A percentile compares a stretch with the other conserved stretches of the same genome.
Conservation (phyloP, 1,139 yeast species). For the Kluyveromyces sp. region DNA sequence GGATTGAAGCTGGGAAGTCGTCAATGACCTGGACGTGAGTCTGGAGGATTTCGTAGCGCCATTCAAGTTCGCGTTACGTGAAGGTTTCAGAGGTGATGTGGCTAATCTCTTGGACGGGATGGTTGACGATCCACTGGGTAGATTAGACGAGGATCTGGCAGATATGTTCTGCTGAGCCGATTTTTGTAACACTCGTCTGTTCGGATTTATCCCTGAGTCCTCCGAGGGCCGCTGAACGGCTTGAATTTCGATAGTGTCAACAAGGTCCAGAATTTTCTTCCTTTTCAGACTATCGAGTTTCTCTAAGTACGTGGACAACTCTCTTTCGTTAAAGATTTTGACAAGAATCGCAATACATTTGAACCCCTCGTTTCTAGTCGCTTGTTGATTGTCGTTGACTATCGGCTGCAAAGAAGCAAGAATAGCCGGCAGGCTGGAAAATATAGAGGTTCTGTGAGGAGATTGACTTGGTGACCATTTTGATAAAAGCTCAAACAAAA, state of each 20-base stretch:
- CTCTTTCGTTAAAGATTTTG: constrained; percentile 70
- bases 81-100: constrained; percentile 55
- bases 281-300: constrained; percentile 66
- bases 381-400: constrained; percentile 76
- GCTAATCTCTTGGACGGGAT: constrained; percentile 62
- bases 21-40: constrained; percentile 18
- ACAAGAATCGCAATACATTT: constrained; percentile 75
- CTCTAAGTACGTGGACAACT: constrained; percentile 52
- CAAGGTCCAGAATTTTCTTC: constrained; percentile 60
- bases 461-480: constrained; percentile 28
- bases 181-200: not conserved
- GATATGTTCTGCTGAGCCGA: not conserved
- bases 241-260: constrained; percentile 47
- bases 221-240: not conserved
- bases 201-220: not conserved
- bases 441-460: constrained; percentile 38
- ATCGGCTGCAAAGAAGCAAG: constrained; percentile 40
- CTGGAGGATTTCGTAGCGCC: constrained; percentile 12
- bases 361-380: constrained; percentile 73
- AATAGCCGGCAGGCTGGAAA: constrained; percentile 12
- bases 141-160: not conserved
- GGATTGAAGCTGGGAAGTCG: constrained; percentile 14
- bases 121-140: constrained; percentile 16
- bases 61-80: constrained; percentile 14
- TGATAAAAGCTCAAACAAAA: constrained; percentile 57